Conservation (phyloP, 225 moss, liverwort and hornwort genomes). For the Antitrichia curtipendula region DNA sequence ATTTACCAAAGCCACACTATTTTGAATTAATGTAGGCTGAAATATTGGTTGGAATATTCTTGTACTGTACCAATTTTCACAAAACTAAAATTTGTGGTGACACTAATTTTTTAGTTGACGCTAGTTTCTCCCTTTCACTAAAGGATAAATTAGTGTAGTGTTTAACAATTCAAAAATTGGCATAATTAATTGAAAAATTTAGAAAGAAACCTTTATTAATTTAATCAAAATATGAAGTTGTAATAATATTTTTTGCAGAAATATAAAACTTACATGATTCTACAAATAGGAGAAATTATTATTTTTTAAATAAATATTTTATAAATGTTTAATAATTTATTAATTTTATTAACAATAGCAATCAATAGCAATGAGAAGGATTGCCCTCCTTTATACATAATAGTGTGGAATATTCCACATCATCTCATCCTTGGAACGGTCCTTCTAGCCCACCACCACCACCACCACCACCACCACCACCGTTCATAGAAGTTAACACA, state of each 20-base stretch:
- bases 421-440: no score
- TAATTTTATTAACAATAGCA: not conserved
- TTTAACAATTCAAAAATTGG: not conserved
- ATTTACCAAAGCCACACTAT: not conserved
- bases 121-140: not conserved
- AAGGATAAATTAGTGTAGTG: not conserved
- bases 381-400: no score
- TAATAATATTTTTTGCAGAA: not conserved
- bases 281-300: not conserved
- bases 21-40: not conserved
- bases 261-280: not conserved
- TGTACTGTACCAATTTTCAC: not conserved
- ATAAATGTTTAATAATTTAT: not conserved
- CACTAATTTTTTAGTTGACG: not conserved
- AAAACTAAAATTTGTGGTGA: not conserved
- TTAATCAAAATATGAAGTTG: not conserved
- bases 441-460: no score
- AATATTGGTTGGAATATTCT: no score
- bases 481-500: no score
- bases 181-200: not conserved
- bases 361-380: no score
- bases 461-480: no score
- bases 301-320: not conserved
- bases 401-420: no score
- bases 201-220: not conserved